These are phyloP conservation scores for Populus simonii DNA, from an alignment of 345 rosid species.

Conservation along the genomic window DNA sequence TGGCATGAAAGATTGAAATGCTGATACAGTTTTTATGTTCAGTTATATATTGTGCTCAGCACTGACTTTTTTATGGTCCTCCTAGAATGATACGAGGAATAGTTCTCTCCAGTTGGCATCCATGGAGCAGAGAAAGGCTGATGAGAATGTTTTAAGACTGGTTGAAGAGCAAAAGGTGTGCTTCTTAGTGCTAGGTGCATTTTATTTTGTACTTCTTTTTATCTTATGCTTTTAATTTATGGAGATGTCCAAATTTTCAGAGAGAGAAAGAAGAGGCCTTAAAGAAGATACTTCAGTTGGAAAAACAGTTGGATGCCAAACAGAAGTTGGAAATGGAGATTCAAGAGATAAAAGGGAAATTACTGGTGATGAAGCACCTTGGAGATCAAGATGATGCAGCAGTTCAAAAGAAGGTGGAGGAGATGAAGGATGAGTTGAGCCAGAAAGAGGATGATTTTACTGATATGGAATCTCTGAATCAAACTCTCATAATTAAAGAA, in stretches of 20 bases:
- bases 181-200: neutral
- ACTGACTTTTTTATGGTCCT: slow-evolving; percentile 15
- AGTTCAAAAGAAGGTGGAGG: slow-evolving; percentile 57
- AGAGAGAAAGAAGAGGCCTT: slow-evolving; percentile 73
- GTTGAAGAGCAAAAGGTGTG: slow-evolving; percentile 79
- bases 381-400: slow-evolving; percentile 71
- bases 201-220: neutral
- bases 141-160: slow-evolving; percentile 65
- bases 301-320: slow-evolving; percentile 60
- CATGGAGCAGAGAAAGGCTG: slow-evolving; percentile 68
- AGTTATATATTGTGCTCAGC: neutral
- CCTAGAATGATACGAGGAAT: slow-evolving; percentile 55
- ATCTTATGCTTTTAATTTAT: neutral
- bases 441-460: slow-evolving; percentile 50
- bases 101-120: slow-evolving; percentile 75
- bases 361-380: slow-evolving; percentile 77
- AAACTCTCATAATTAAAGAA: slow-evolving; percentile 41
- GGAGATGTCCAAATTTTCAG: slow-evolving; percentile 35
- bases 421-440: slow-evolving; percentile 57
- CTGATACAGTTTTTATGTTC: neutral
- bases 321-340: slow-evolving; percentile 89
- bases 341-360: slow-evolving; percentile 73
- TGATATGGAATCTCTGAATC: slow-evolving; percentile 29
- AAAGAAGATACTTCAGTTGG: slow-evolving; percentile 56
- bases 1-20: neutral